Conservation (phyloP, 2,329 filamentous ascomycete genomes). For the Purpureocillium lavendulum region DNA sequence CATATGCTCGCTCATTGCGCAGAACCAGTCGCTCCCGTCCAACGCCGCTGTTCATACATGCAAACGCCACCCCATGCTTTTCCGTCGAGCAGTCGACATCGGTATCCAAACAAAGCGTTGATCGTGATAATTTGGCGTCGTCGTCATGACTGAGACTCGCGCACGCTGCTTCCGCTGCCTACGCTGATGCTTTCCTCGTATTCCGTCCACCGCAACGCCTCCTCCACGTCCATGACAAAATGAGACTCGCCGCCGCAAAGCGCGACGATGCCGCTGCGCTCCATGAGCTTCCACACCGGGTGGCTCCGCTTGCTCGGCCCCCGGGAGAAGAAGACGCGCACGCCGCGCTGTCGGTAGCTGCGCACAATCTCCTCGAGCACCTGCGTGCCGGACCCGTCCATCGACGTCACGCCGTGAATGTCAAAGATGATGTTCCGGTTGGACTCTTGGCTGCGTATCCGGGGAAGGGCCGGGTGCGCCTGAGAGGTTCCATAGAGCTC, state of each 20-base stretch:
- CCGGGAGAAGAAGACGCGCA: constrained; percentile 66
- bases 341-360: constrained; percentile 67
- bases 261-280: constrained; percentile 75
- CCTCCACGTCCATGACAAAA: constrained; percentile 76
- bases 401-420: constrained; percentile 90
- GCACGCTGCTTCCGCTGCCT: constrained; percentile 10
- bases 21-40: too few species aligned
- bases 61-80: too few species aligned
- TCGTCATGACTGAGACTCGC: background rate
- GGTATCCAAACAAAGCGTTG: too few species aligned
- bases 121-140: too few species aligned
- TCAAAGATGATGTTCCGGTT: constrained; percentile 95
- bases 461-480: constrained; percentile 81
- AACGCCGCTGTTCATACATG: too few species aligned
- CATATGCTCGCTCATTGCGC: too few species aligned
- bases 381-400: constrained; percentile 90
- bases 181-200: constrained; percentile 44
- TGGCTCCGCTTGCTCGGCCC: constrained; percentile 37
- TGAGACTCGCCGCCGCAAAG: constrained; percentile 68
- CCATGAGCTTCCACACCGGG: constrained; percentile 64
- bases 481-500: constrained; percentile 83
- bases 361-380: constrained; percentile 85
- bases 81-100: too few species aligned
- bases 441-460: constrained; percentile 66
- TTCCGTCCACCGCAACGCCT: constrained; percentile 77